Evolutionary conservation across 257 asterid genomes (phyloP), one percentile per base, ranked within the genome.

Genomic region (Anisodus acutangulus): DNA sequence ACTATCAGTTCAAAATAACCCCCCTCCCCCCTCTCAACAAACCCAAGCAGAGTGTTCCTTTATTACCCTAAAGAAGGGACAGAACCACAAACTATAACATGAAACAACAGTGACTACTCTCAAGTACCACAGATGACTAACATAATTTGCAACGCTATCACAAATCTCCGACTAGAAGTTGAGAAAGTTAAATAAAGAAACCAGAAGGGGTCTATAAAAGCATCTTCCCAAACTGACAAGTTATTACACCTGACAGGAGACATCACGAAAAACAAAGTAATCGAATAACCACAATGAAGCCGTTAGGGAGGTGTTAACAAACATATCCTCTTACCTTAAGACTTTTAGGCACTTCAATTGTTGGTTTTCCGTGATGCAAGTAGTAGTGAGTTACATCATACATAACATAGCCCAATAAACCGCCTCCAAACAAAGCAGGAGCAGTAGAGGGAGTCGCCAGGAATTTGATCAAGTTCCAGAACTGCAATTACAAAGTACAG

Each of bases 321-420:
- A 49, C 62, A 76, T 17, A 58, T 59, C 15, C 22, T 62, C 78
- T 55, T 88, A 93, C 98, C 98, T 91, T 94, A 85, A 94, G 92
- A 37, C 86, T 70, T 80, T 89, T 90, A 67, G 94, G 53, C 51
- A 90, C 80, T 41, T 93, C 95, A 78, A 84, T 82, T 43, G 84
- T 15, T 85, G 97, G 97, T 81, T 94, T 91, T 51, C 95, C 97
- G 39, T 94, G 89, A 89, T 94, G 98, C 72, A 94, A 83, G 87
- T 93, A 91, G 89, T 94, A 94, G 82, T 94, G 98, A 19, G 95
- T 92, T 90, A 95, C 91, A 83, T 94, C 97, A 83, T 94, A 94
- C 86, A 92, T 84, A 54, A 92, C 86, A 81, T 94, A 94, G 74
- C 98, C 98, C 78, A 94, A 85, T 91, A 94, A 87, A 31, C 78